A percentile compares a stretch with the other conserved stretches of the same genome.
Conservation (phyloP, 495 filamentous ascomycete genomes). For the Monascus purpureus region DNA sequence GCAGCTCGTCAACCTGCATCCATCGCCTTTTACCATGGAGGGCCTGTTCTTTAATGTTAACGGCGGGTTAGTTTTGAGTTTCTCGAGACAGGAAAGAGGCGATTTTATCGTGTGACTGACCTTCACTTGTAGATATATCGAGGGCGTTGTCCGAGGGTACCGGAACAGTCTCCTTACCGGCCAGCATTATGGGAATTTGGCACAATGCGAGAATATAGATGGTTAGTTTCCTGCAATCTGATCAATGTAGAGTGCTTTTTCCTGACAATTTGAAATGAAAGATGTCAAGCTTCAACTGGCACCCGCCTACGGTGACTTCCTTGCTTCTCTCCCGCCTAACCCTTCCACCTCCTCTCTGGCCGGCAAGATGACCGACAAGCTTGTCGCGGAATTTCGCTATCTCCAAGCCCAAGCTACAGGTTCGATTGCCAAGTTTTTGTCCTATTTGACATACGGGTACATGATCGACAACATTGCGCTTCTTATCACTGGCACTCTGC, state of each 20-base stretch:
- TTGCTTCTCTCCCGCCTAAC: slow-evolving; percentile 85
- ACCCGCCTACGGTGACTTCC: slow-evolving; percentile 94
- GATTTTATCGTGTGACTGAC: slow-evolving; percentile 7
- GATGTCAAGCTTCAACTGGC: slow-evolving; percentile 96
- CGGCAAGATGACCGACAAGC: slow-evolving; percentile 90
- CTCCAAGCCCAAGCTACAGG: slow-evolving; percentile 84
- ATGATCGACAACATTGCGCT: slow-evolving; percentile 99
- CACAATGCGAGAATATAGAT: slow-evolving; percentile 97
- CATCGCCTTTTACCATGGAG: slow-evolving; percentile 51
- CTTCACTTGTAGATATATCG: slow-evolving; percentile 58
- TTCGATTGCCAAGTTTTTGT: slow-evolving; percentile 82
- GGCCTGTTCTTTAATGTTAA: slow-evolving; percentile 93
- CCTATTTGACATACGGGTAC: slow-evolving; percentile 96
- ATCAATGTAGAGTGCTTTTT: neutral
- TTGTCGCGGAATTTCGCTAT: slow-evolving; percentile 95
- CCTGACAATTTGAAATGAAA: too few species aligned
- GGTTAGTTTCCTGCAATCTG: slow-evolving; percentile 38
- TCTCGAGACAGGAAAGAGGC: neutral
- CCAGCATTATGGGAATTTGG: slow-evolving; percentile 90
- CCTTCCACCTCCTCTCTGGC: slow-evolving; percentile 92
- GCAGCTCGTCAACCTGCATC: neutral
- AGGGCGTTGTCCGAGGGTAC: slow-evolving; percentile 94
- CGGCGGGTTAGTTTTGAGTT: slow-evolving; percentile 54
- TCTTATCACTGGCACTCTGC: slow-evolving; percentile 93
- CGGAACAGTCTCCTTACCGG: slow-evolving; percentile 82